Percentiles rank a stretch among this genome's conserved stretches.
phyloP scores from a whole-genome alignment of 2,329 filamentous ascomycete species.

The Capronia americana region DNA sequence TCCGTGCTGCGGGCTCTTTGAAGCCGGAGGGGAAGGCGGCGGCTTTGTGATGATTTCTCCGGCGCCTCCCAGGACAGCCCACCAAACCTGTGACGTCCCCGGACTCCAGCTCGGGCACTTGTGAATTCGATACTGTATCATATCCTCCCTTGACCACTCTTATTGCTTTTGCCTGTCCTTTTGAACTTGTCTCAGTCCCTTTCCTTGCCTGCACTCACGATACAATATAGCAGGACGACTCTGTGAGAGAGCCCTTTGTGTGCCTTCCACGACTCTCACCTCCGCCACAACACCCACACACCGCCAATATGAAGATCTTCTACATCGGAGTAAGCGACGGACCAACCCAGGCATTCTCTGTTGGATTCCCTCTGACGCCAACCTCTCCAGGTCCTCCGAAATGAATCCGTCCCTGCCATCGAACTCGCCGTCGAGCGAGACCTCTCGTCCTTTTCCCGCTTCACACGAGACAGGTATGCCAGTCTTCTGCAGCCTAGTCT shows the following conservation, averaged over 20 bases:
- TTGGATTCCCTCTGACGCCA: constrained; percentile 7
- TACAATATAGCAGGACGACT: background rate
- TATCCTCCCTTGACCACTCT: background rate
- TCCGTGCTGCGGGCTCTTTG: background rate
- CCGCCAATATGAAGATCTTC: constrained; percentile 45
- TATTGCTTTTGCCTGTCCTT: background rate
- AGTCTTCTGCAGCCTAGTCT: constrained; percentile 4
- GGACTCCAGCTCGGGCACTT: background rate
- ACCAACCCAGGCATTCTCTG: background rate
- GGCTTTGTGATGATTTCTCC: background rate
- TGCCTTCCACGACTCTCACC: background rate
- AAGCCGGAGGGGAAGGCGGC: background rate
- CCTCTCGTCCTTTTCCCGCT: constrained; percentile 77
- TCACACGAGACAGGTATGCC: constrained; percentile 72
- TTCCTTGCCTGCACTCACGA: background rate
- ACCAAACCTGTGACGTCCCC: background rate
- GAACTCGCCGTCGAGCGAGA: constrained; percentile 81
- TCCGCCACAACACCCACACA: constrained; percentile 15
- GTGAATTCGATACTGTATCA: constrained; percentile 10
- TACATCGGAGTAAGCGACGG: constrained; percentile 43
- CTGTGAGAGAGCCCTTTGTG: background rate
- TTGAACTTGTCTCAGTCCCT: background rate
- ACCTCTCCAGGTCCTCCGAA: constrained; percentile 74
- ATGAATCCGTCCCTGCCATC: constrained; percentile 75
- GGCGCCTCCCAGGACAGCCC: background rate